These are phyloP conservation scores for Sporothrix sp. DNA, from an alignment of 2,329 filamentous ascomycete species.

Conservation along the genomic window DNA sequence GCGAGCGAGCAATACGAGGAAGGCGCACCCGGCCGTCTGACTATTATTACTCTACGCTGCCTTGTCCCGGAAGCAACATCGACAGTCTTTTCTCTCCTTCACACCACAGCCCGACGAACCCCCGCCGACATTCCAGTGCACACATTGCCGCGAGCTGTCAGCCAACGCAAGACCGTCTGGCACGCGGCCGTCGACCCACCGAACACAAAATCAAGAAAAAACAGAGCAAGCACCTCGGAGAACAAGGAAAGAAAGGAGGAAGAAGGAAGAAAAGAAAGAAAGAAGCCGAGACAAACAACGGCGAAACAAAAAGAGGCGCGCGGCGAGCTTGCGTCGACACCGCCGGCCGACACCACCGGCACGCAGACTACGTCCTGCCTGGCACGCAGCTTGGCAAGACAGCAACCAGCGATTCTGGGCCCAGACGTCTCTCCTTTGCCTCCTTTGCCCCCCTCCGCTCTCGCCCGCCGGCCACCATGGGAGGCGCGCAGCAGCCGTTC, in stretches of 20 bases:
- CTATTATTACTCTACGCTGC: not conserved
- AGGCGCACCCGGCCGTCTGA: not conserved
- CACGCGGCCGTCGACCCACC: not conserved
- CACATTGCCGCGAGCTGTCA: not conserved
- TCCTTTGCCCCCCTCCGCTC: not conserved
- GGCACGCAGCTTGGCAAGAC: constrained; percentile 3
- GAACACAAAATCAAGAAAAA: too few species aligned
- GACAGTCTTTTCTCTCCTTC: not conserved
- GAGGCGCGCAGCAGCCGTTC: constrained; percentile 46
- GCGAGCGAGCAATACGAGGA: too few species aligned
- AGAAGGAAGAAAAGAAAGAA: not conserved
- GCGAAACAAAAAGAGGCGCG: not conserved
- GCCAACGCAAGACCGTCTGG: not conserved
- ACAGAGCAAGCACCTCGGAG: not conserved
- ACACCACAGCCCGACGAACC: not conserved
- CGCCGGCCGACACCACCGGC: not conserved
- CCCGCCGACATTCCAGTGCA: constrained; percentile 1
- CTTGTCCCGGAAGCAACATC: not conserved
- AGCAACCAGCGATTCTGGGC: not conserved
- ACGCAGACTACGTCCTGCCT: not conserved
- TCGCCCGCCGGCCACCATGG: constrained; percentile 20
- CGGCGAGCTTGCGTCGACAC: too few species aligned
- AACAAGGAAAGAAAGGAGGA: not conserved
- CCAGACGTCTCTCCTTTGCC: not conserved
- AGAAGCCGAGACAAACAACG: not conserved